Percentiles rank a stretch among this genome's conserved stretches.
phyloP scores from a whole-genome alignment of 1,139 yeast species.

The Suhomyces kunorum region DNA sequence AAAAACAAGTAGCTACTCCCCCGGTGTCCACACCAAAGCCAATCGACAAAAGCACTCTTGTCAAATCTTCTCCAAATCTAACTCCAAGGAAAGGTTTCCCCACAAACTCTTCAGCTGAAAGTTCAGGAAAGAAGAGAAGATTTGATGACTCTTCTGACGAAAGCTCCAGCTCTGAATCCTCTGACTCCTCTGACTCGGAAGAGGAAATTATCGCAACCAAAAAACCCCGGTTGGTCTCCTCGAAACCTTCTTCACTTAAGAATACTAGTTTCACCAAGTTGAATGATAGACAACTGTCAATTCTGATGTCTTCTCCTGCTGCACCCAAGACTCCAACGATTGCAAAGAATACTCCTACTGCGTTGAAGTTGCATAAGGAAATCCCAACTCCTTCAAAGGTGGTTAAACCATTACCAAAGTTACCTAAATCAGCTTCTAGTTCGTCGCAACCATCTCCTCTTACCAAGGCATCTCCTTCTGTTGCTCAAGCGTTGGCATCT shows the following conservation, averaged over 20 bases:
- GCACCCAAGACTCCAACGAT: constrained; percentile 2
- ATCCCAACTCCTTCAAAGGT: neutral
- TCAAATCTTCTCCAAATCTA: neutral
- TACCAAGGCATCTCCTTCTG: neutral
- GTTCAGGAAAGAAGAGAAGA: constrained; percentile 11
- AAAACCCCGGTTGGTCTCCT: constrained; percentile 19
- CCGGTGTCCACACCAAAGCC: too few relatives aligned
- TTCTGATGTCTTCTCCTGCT: neutral
- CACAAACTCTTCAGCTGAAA: neutral
- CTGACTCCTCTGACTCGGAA: constrained; percentile 20
- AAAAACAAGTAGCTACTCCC: too few relatives aligned
- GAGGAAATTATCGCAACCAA: constrained; percentile 14
- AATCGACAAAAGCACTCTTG: neutral
- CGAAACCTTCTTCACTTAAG: constrained; percentile 12
- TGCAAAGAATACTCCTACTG: neutral
- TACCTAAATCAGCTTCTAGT: neutral
- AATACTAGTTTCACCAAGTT: neutral
- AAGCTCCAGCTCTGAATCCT: constrained; percentile 11
- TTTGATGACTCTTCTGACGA: constrained; percentile 17
- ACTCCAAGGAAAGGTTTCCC: neutral
- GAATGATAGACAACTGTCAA: neutral
- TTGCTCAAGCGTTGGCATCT: neutral
- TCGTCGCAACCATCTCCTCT: neutral
- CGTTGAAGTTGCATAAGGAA: neutral
- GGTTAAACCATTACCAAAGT: neutral